phyloP scores from a whole-genome alignment of 2,329 filamentous ascomycete genomes.

The Pseudogymnoascus sp. region DNA sequence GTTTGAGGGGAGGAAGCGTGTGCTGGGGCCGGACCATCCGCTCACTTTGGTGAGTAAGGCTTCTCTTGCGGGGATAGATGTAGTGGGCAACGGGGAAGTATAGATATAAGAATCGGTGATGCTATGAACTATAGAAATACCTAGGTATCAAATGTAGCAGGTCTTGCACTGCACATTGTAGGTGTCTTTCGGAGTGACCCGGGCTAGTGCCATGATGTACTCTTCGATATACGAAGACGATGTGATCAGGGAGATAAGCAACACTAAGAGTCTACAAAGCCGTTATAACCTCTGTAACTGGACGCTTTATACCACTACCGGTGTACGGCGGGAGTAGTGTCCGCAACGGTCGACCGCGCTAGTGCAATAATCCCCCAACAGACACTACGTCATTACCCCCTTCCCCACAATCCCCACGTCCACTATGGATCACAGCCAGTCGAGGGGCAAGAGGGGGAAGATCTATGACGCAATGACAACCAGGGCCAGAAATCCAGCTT shows the following conservation, averaged over 20 bases:
- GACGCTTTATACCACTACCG: background rate
- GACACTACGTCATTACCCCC: background rate
- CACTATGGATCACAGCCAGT: background rate
- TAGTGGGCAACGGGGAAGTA: background rate
- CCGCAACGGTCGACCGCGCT: background rate
- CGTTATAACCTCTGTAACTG: background rate
- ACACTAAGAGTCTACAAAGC: background rate
- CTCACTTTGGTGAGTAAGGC: background rate
- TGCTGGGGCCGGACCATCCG: background rate
- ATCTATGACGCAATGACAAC: constrained; percentile 1
- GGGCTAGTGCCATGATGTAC: background rate
- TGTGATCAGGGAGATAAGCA: background rate
- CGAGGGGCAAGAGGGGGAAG: background rate
- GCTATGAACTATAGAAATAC: background rate
- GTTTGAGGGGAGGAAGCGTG: background rate
- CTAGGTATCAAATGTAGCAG: background rate
- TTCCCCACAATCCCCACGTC: background rate
- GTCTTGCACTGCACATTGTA: background rate
- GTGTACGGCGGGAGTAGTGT: background rate
- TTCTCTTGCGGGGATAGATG: background rate
- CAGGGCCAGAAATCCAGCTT: background rate
- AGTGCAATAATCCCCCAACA: background rate
- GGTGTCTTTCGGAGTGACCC: background rate
- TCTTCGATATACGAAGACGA: background rate
- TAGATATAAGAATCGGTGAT: background rate